Base-by-base conservation (phyloP, 2,329 filamentous ascomycete species). In the Pyricularia pennisetigena region DNA sequence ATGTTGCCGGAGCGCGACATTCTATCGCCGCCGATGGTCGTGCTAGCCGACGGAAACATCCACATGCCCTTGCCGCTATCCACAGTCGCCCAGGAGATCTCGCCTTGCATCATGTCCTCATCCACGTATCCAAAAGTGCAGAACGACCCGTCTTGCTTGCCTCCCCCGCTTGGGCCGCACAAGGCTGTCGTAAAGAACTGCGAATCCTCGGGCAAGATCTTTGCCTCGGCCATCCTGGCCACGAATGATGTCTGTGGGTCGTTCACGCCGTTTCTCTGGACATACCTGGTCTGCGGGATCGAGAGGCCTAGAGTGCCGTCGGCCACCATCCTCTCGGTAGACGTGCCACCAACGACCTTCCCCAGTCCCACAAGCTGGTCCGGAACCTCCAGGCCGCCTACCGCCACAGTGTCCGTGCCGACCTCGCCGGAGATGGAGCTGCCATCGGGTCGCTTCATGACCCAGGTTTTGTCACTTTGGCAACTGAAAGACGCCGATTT, bases 111-210 rank as follows among this genome's bases (percentile, higher is more conserved):
- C 0, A 85, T 82, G n/a, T 84, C 82, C 71, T 88, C 74, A 73
- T 92, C 89, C 73, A 92, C 89, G 76, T 82, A 90, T 24, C 90
- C 90, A 71, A 92, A 92, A 1, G 90, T 92, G 78, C 90, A 92
- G 79, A 91, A 92, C 0, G 83, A 85, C n/a, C 23, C 16, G 4
- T n/a, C 28, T 69, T 82, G 76, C 62, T 74, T 71, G 41, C 79
- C 74, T 68, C 82, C 77, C 72, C 88, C 85, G 64, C 83, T 79
- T 77, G 82, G 79, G 72, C 83, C 82, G 71, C 87, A 87, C 64
- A 91, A 81, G 68, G 87, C 87, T 24, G 82, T 86, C 0, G 88
- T 90, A 78, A 91, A 91, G 7, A 91, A 80, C 73, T 86, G 81
- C 1, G 82, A 74, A 0, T 79, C 78, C 64, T 81, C 77, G 3